A percentile compares a stretch with the other conserved stretches of the same genome.
Conservation (phyloP, 108 stramenopile species). For the Schizochytrium sp. region DNA sequence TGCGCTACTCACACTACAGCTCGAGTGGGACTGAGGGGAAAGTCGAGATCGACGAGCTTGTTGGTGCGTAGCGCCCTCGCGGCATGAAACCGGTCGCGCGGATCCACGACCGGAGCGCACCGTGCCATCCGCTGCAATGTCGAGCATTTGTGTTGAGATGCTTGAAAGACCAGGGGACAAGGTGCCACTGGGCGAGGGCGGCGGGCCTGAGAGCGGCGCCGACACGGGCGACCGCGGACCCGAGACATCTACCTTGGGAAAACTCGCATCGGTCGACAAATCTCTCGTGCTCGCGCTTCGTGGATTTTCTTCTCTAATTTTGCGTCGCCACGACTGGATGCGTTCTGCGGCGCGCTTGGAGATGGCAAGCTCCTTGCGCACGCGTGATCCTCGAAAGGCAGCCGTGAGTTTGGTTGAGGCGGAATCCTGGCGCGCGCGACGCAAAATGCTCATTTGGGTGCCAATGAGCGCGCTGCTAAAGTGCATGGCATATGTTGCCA, state of each 20-base stretch:
- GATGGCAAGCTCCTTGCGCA: background rate
- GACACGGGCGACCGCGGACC: background rate
- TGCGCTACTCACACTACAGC: background rate
- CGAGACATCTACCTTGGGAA: too few relatives aligned
- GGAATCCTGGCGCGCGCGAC: background rate
- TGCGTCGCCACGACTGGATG: conserved; percentile 11
- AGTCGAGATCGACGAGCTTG: background rate
- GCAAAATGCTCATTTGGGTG: background rate
- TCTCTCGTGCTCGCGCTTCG: too few relatives aligned
- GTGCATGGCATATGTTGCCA: background rate
- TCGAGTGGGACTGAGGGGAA: background rate
- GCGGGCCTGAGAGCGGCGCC: background rate
- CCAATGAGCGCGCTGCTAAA: background rate
- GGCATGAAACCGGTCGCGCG: background rate
- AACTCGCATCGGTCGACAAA: too few relatives aligned
- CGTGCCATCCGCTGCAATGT: too few relatives aligned
- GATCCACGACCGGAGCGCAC: background rate
- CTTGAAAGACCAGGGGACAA: too few relatives aligned
- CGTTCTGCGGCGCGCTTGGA: background rate
- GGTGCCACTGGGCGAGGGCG: background rate
- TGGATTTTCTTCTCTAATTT: background rate
- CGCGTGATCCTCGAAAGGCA: background rate
- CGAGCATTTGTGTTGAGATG: too few relatives aligned
- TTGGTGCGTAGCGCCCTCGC: background rate
- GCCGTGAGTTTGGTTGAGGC: background rate